Evolutionary conservation across 768 basidiomycete species (phyloP).

Genomic region (Calocybe gangraenosa): DNA sequence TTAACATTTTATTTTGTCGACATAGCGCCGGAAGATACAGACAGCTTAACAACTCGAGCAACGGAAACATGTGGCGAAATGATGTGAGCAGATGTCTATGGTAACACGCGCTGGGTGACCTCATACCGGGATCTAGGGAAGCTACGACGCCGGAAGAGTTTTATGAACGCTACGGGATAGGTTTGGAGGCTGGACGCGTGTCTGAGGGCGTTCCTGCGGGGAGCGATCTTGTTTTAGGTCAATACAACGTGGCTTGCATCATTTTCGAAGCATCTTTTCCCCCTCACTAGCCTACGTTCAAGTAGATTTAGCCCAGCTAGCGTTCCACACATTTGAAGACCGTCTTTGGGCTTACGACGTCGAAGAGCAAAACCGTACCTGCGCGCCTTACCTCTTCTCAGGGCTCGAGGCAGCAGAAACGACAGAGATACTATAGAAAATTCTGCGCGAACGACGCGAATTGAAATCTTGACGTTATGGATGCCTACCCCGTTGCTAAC

Average conservation of each 20-base stretch:
- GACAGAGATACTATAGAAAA: constrained; percentile 83
- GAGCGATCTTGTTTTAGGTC: constrained; percentile 74
- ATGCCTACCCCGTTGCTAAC: constrained; percentile 67
- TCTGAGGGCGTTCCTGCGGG: constrained; percentile 58
- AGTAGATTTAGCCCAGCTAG: constrained; percentile 84
- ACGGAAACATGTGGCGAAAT: no score
- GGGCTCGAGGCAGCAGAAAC: constrained; percentile 41
- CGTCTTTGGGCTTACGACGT: constrained; percentile 76
- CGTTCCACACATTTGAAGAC: constrained; percentile 89
- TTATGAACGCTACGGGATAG: constrained; percentile 74
- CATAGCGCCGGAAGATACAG: no score
- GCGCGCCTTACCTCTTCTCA: constrained; percentile 69
- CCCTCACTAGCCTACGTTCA: no score
- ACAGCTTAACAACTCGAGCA: no score
- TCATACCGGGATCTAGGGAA: no score
- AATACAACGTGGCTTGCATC: constrained; percentile 82
- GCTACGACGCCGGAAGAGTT: constrained; percentile 90
- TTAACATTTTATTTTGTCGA: no score
- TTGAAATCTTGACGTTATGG: constrained; percentile 91
- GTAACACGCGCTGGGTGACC: no score
- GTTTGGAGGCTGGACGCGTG: constrained; percentile 53
- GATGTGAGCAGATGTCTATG: no score
- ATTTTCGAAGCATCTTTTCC: no score
- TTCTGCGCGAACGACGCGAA: constrained; percentile 81
- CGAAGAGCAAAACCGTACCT: constrained; percentile 83